A percentile compares a stretch with the other conserved stretches of the same genome.
Conservation (phyloP, 2,329 filamentous ascomycete genomes). For the Monascus ruber region DNA sequence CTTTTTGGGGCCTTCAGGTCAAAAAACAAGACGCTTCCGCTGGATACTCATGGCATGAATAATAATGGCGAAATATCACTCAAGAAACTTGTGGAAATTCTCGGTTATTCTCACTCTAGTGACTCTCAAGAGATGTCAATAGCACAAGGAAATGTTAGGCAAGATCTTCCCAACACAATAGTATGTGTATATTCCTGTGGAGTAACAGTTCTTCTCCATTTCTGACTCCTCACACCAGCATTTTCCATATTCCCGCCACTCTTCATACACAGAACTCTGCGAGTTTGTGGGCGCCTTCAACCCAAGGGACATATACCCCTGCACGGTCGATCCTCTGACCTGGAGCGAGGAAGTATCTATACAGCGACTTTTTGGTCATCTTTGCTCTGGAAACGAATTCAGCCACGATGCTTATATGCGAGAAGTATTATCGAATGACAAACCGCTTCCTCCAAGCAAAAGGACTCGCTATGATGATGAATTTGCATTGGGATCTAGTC, state of each 20-base stretch:
- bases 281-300: slow-evolving; percentile 55
- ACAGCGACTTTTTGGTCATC: slow-evolving; percentile 55
- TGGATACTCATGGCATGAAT: slow-evolving; percentile 27
- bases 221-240: slow-evolving; percentile 20
- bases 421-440: slow-evolving; percentile 13
- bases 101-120: slow-evolving; percentile 13
- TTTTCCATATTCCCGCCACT: slow-evolving; percentile 85
- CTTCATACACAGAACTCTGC: slow-evolving; percentile 71
- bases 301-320: slow-evolving; percentile 71
- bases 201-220: too few species aligned
- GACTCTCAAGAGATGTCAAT: neutral
- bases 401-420: slow-evolving; percentile 54
- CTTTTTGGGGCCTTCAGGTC: slow-evolving; percentile 22
- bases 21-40: slow-evolving; percentile 21
- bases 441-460: slow-evolving; percentile 9
- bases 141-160: slow-evolving; percentile 1
- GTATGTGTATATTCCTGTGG: slow-evolving; percentile 12
- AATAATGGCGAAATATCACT: slow-evolving; percentile 27
- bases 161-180: slow-evolving; percentile 19
- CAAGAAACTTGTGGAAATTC: slow-evolving; percentile 21
- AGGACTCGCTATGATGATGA: slow-evolving; percentile 9
- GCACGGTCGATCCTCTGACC: slow-evolving; percentile 53
- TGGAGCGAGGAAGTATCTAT: slow-evolving; percentile 60
- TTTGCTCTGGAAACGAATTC: slow-evolving; percentile 53
- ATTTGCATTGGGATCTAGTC: slow-evolving; percentile 10